Evolutionary conservation across 768 basidiomycete species (phyloP).

Genomic region (Coprinopsis sp.): DNA sequence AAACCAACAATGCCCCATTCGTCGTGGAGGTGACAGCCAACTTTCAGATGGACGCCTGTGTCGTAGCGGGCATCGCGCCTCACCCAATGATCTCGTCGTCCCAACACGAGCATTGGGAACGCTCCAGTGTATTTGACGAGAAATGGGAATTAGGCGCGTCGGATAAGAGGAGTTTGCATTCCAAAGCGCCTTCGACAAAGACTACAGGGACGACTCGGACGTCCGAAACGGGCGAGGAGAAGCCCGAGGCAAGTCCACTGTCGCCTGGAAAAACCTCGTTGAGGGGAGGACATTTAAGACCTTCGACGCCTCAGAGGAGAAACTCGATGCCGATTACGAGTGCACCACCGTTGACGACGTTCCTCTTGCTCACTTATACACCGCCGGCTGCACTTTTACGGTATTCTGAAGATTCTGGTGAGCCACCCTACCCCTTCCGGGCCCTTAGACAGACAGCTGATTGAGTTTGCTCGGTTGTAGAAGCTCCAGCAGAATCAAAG

Average conservation of each 20-base stretch:
- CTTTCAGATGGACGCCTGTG: conserved; percentile 84
- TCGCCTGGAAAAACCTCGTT: conserved; percentile 13
- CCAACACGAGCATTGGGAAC: background rate
- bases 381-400: conserved; percentile 39
- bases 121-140: background rate
- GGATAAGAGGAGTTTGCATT: conserved; percentile 3
- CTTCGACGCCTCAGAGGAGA: conserved; percentile 1
- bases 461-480: background rate
- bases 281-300: background rate
- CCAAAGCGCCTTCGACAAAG: background rate
- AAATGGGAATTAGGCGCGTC: background rate
- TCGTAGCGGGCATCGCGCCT: conserved; percentile 88
- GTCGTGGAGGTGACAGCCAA: conserved; percentile 86
- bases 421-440: background rate
- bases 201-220: conserved; percentile 1
- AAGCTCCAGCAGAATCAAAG: background rate
- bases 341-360: conserved; percentile 49
- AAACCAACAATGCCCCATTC: conserved; percentile 51
- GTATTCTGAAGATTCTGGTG: background rate
- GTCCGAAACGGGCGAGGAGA: background rate
- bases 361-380: conserved; percentile 84
- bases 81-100: conserved; percentile 47
- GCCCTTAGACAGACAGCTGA: background rate
- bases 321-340: background rate
- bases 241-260: background rate